A percentile compares a stretch with the other conserved stretches of the same genome.
These are phyloP conservation scores for Grosmannia serpens DNA, from an alignment of 2,329 filamentous ascomycete genomes.

Conservation along the genomic window DNA sequence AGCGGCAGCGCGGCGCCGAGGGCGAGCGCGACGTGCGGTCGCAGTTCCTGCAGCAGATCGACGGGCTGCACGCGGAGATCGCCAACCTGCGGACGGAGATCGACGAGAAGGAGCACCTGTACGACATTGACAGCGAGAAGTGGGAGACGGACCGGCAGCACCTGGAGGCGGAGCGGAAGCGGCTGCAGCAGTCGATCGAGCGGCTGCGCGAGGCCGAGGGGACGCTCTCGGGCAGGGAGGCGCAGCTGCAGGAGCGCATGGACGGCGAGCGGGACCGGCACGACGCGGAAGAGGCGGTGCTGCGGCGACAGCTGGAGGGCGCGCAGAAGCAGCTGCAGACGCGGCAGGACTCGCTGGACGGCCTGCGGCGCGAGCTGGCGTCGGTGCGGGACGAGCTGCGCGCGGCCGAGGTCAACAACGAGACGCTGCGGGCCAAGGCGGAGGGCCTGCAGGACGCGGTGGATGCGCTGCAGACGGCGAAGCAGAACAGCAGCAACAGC, in stretches of 20 bases:
- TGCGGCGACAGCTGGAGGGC: constrained; percentile 63
- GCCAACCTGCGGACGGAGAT: constrained; percentile 52
- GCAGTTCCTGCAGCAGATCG: constrained; percentile 24
- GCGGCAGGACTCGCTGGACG: constrained; percentile 53
- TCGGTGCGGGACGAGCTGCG: constrained; percentile 57
- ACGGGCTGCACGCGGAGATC: constrained; percentile 45
- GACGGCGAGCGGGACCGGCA: constrained; percentile 63
- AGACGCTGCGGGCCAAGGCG: constrained; percentile 51
- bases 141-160: constrained; percentile 58
- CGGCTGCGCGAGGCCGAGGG: constrained; percentile 57
- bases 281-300: constrained; percentile 55
- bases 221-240: constrained; percentile 55
- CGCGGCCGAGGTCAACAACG: constrained; percentile 52
- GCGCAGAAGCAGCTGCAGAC: constrained; percentile 60
- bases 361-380: constrained; percentile 54
- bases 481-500: constrained; percentile 42
- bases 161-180: constrained; percentile 53
- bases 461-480: constrained; percentile 55
- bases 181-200: constrained; percentile 60
- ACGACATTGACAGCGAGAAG: constrained; percentile 59
- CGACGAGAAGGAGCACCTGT: constrained; percentile 57
- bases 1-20: constrained; percentile 47
- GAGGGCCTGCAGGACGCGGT: constrained; percentile 64
- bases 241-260: constrained; percentile 54
- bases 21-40: constrained; percentile 47